Percentiles rank a stretch among this genome's conserved stretches.
Evolutionary conservation across 495 filamentous ascomycete genomes (phyloP).

Genomic region (Tuber aestivum): DNA sequence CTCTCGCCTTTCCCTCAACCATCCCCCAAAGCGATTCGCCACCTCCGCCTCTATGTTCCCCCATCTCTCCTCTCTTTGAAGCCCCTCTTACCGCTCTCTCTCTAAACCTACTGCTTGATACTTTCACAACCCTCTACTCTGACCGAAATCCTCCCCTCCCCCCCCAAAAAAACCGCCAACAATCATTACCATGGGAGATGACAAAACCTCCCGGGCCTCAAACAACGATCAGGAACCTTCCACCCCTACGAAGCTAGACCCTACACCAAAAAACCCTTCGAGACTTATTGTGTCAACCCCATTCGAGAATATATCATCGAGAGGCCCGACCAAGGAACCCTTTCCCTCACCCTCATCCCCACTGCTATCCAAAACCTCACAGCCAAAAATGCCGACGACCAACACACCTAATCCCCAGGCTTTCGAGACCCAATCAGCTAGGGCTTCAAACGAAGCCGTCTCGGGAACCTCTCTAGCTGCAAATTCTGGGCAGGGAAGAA

Average conservation of each 20-base stretch:
- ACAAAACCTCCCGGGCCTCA: neutral
- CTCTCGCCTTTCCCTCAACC: neutral
- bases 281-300: neutral
- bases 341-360: neutral
- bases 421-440: neutral
- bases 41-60: neutral
- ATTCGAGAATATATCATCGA: neutral
- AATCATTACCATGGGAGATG: neutral
- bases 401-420: neutral
- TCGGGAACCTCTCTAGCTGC: neutral
- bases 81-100: neutral
- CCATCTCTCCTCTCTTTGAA: neutral
- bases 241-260: neutral
- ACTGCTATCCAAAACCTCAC: neutral
- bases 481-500: neutral
- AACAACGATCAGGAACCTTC: neutral
- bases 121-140: neutral
- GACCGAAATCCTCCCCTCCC: neutral
- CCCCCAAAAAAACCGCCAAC: neutral
- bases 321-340: neutral
- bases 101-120: neutral
- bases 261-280: neutral
- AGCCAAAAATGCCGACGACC: neutral
- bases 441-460: neutral
- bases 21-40: neutral